Base-by-base conservation (phyloP, 495 filamentous ascomycete genomes). In the Penicillium tannophilum region DNA sequence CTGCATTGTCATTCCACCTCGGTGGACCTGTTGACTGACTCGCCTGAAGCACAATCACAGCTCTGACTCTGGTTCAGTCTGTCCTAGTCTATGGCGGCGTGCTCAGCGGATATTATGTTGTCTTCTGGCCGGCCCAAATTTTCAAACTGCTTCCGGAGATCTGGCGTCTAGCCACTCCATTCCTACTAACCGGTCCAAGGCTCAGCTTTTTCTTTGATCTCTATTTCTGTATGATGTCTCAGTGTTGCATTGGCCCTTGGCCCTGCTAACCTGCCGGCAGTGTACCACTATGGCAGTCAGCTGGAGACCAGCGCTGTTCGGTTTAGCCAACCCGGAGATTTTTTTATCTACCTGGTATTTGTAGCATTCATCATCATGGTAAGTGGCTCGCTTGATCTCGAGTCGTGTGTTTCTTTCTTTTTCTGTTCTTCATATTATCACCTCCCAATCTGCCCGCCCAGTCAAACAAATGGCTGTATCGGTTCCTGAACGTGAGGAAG, bases 401-500 rank as follows among this genome's bases (percentile, higher is more conserved):
- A 61, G 54, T 33, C 35, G 17, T 59, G 33, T 66, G 39, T 60
- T 57, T 54, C 50, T 59, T 66, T 30, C 50, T 42, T 47, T 52
- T 23, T 23, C 2, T 23, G 20, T 23, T 63, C 62, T 58, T 46
- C 33, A 39, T n/a, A 16, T 50, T 19, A 11, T 48, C 58, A 88
- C 90, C 89, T 93, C 91, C 89, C 88, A 91, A 90, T 89, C 93
- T 97, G 92, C 93, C 91, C 93, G 92, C 85, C 84, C 90, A 92
- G 92, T 82, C 83, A 74, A 72, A 55, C 72, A 66, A 49, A 49
- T 86, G 86, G 82, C 90, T 93, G 90, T 86, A 83, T 86, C 91
- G 92, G 91, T 96, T 96, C 92, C 92, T 96, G 90, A 84, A 91
- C 88, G 78, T 81, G 92, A 96, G 93, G 93, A 82, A 97, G 90